These are phyloP conservation scores for Leishmania turanica DNA, from an alignment of 208 protist species.

Conservation along the genomic window DNA sequence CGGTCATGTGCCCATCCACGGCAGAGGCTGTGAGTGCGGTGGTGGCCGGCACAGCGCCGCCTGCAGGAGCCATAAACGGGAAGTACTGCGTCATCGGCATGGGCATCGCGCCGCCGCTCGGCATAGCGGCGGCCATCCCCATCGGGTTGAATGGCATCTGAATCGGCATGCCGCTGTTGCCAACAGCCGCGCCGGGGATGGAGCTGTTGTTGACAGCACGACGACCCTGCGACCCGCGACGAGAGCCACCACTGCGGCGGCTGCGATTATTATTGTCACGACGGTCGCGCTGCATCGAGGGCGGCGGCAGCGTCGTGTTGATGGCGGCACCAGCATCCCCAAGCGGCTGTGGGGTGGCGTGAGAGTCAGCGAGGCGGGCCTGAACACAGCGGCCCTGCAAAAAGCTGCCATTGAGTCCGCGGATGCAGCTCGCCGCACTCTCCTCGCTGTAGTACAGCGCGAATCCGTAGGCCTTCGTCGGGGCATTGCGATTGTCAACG, in stretches of 20 bases:
- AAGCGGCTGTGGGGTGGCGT: conserved; percentile 57
- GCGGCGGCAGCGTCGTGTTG: conserved; percentile 22
- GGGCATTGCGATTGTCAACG: conserved; percentile 49
- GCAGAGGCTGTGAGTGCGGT: not conserved
- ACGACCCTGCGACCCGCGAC: conserved; percentile 9
- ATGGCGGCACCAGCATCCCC: conserved; percentile 25
- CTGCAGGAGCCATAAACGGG: not conserved
- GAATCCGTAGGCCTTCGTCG: conserved; percentile 76
- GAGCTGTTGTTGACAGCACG: not conserved
- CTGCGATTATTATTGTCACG: conserved; percentile 7
- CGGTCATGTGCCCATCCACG: not conserved
- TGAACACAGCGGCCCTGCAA: conserved; percentile 49
- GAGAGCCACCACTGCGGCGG: conserved; percentile 7
- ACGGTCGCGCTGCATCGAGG: conserved; percentile 9
- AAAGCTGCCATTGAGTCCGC: conserved; percentile 47
- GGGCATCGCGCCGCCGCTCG: conserved; percentile 1
- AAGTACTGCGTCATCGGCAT: conserved; percentile 10
- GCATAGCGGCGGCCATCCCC: conserved; percentile 2
- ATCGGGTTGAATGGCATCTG: not conserved
- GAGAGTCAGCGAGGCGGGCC: conserved; percentile 60
- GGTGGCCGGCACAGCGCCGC: not conserved
- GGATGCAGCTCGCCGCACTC: conserved; percentile 55
- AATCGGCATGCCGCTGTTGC: not conserved
- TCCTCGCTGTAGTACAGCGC: conserved; percentile 67
- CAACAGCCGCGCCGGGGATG: not conserved